Evolutionary conservation across 2,329 filamentous ascomycete species (phyloP).

Genomic region (Cladosporium sp.): DNA sequence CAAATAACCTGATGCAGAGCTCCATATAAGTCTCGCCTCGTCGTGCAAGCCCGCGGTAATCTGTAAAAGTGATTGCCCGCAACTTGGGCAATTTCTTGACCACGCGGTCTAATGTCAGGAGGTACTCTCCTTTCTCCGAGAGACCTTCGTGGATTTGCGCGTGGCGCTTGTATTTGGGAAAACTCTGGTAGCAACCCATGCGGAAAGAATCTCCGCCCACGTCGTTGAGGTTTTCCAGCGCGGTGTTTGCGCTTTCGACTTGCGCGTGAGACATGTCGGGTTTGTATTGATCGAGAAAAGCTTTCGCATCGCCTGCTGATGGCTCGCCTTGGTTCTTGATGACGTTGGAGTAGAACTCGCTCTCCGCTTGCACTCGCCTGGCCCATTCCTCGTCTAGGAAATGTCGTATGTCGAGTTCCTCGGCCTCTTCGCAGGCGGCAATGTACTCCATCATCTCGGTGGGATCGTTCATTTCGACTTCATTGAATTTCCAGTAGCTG

Average conservation of each 20-base stretch:
- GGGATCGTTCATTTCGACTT: conserved; percentile 5
- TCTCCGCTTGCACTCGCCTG: neutral
- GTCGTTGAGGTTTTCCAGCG: neutral
- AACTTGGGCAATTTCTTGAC: neutral
- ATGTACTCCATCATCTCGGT: conserved; percentile 6
- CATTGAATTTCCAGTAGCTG: conserved; percentile 9
- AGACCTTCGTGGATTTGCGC: neutral
- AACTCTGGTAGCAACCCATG: conserved; percentile 4
- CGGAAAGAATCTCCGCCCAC: neutral
- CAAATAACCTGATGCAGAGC: neutral
- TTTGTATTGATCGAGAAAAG: neutral
- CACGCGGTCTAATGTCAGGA: neutral
- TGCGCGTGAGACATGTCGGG: neutral
- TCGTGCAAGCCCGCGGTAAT: conserved; percentile 5
- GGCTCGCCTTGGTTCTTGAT: neutral
- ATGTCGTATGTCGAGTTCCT: neutral
- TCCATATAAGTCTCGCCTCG: neutral
- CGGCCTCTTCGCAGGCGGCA: conserved; percentile 1
- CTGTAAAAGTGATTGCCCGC: conserved; percentile 3
- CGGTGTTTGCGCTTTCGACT: neutral
- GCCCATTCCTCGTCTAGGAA: conserved; percentile 3
- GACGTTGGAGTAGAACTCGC: neutral
- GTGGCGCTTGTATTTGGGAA: neutral
- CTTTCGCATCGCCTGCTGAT: neutral
- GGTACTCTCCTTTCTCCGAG: neutral